These are phyloP conservation scores for Fusarium aywerte DNA, from an alignment of 2,329 filamentous ascomycete species.

Conservation along the genomic window DNA sequence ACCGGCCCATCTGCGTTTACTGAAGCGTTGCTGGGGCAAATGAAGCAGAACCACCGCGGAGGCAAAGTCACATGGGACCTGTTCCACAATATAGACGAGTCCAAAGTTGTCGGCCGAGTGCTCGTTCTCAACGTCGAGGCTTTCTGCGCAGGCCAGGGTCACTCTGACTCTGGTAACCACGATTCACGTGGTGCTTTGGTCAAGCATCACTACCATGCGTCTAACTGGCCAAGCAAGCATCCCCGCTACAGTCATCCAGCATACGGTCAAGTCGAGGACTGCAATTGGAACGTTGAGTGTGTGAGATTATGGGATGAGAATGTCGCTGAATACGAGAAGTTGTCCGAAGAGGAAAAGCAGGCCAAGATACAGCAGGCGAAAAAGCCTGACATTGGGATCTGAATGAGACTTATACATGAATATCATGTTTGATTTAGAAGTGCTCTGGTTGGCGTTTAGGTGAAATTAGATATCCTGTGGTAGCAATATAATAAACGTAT, in stretches of 20 bases:
- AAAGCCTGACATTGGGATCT: constrained; percentile 16
- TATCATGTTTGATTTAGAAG: constrained; percentile 11
- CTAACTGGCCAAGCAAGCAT: constrained; percentile 74
- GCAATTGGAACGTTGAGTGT: constrained; percentile 75
- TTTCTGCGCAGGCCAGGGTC: constrained; percentile 77
- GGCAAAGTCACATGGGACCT: constrained; percentile 66
- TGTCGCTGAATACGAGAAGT: constrained; percentile 67
- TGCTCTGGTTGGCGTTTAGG: constrained; percentile 17
- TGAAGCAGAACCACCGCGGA: constrained; percentile 59
- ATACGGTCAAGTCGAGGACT: constrained; percentile 75
- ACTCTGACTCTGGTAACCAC: constrained; percentile 78
- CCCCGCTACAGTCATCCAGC: constrained; percentile 74
- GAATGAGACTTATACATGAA: neutral
- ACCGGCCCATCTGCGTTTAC: constrained; percentile 79
- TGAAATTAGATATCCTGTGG: constrained; percentile 15
- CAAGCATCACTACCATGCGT: constrained; percentile 80
- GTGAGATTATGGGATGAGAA: constrained; percentile 74
- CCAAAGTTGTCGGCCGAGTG: constrained; percentile 71
- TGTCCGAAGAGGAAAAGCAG: constrained; percentile 69
- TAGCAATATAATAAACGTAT: neutral
- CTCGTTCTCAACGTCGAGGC: constrained; percentile 77
- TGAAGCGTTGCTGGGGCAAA: constrained; percentile 70
- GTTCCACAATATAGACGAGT: constrained; percentile 74
- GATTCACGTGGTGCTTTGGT: constrained; percentile 73
- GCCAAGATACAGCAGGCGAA: constrained; percentile 54